Conservation (phyloP, 495 filamentous ascomycete genomes). For the Hypoxylon subgilvum region DNA sequence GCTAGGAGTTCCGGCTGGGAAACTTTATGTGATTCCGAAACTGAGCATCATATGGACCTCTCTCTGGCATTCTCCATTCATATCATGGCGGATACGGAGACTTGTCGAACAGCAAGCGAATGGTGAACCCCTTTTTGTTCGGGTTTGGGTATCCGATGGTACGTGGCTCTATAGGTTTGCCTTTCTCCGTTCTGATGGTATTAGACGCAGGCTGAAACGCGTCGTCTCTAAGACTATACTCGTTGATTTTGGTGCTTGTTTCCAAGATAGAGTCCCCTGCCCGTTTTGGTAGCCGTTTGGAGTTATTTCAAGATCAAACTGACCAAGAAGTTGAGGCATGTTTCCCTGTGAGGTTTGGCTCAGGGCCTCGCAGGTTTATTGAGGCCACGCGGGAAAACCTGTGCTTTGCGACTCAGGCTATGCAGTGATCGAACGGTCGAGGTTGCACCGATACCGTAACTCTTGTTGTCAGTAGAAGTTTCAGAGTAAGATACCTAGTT, state of each 20-base stretch:
- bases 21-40: constrained; percentile 41
- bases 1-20: constrained; percentile 21
- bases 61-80: constrained; percentile 36
- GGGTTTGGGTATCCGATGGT: neutral
- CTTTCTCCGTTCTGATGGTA: constrained; percentile 39
- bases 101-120: constrained; percentile 41
- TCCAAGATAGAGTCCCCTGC: constrained; percentile 2
- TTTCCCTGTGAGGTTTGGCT: constrained; percentile 14
- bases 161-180: constrained; percentile 37
- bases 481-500: too few species aligned
- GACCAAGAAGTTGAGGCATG: constrained; percentile 30
- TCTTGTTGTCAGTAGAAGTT: constrained; percentile 17
- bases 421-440: constrained; percentile 33
- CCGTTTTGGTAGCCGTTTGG: constrained; percentile 25
- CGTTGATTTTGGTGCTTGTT: constrained; percentile 26
- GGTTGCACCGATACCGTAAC: constrained; percentile 35
- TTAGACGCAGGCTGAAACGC: constrained; percentile 38
- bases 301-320: constrained; percentile 40
- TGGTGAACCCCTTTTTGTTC: constrained; percentile 21
- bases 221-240: constrained; percentile 32
- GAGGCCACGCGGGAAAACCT: constrained; percentile 10
- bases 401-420: constrained; percentile 37
- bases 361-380: neutral
- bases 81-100: constrained; percentile 40
- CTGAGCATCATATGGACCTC: constrained; percentile 27